Evolutionary conservation across 208 protist genomes (phyloP).

Genomic region (Wallacemonas rigidus): DNA sequence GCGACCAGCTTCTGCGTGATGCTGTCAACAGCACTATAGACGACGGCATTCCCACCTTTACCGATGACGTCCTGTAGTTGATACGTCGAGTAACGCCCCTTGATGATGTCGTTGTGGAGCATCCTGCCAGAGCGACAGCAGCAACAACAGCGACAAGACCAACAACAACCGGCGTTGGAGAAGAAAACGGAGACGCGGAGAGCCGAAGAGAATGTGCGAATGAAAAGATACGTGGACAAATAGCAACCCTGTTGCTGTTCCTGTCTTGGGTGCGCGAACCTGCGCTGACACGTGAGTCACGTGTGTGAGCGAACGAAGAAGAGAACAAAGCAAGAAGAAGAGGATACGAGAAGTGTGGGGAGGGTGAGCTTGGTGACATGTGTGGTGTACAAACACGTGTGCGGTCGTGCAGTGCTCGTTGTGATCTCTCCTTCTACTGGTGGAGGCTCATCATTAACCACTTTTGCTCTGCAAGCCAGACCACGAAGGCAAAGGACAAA

Average conservation of each 20-base stretch:
- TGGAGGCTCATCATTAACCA: too few species aligned
- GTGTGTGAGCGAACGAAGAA: neutral
- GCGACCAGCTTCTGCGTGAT: constrained; percentile 55
- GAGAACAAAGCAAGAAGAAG: constrained; percentile 6
- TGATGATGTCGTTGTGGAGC: constrained; percentile 44
- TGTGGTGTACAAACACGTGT: too few species aligned
- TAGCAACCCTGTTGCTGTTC: neutral
- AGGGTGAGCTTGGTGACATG: too few species aligned
- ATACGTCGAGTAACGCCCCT: constrained; percentile 82
- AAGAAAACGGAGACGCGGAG: too few species aligned
- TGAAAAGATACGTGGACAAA: too few species aligned
- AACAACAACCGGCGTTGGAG: too few species aligned
- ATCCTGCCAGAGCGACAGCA: constrained; percentile 7
- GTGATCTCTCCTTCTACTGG: too few species aligned
- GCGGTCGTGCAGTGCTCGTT: too few species aligned
- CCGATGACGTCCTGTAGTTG: constrained; percentile 72
- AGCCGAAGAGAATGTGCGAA: too few species aligned
- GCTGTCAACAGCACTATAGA: constrained; percentile 66
- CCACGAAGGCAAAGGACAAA: constrained; percentile 12
- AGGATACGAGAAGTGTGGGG: too few species aligned
- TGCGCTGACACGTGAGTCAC: neutral
- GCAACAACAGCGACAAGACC: too few species aligned
- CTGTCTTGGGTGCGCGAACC: neutral
- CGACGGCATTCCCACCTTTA: constrained; percentile 69
- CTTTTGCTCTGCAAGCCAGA: neutral